Conservation (phyloP, 345 rosid genomes). For the Nephelium lappaceum region DNA sequence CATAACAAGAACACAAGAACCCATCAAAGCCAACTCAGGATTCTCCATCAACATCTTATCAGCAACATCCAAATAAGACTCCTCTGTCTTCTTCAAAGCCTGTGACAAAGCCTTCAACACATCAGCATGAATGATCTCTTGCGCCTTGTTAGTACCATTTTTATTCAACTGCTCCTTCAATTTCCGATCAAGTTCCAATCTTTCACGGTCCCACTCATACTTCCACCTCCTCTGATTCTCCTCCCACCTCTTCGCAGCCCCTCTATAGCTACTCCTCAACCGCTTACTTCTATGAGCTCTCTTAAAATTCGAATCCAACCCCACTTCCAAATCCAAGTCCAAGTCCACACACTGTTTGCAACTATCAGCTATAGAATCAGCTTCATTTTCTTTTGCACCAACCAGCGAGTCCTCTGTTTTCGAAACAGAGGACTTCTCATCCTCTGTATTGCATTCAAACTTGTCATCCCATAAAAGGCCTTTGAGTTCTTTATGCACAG, state of each 20-base stretch:
- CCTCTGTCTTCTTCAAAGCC: slow-evolving; percentile 90
- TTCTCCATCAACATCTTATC: slow-evolving; percentile 85
- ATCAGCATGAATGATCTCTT: slow-evolving; percentile 59
- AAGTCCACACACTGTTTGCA: slow-evolving; percentile 40
- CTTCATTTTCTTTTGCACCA: slow-evolving; percentile 4
- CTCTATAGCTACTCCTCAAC: slow-evolving; percentile 34
- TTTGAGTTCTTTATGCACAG: slow-evolving; percentile 80
- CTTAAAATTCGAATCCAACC: slow-evolving; percentile 34
- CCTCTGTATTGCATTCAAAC: slow-evolving; percentile 29
- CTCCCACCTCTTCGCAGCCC: slow-evolving; percentile 57
- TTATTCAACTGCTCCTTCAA: slow-evolving; percentile 56
- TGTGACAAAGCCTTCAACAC: slow-evolving; percentile 81
- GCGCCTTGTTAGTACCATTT: slow-evolving; percentile 29
- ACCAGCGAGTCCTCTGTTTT: not conserved
- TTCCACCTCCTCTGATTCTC: slow-evolving; percentile 80
- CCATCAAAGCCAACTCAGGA: slow-evolving; percentile 95
- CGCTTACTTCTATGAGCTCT: slow-evolving; percentile 36
- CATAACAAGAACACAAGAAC: slow-evolving; percentile 94
- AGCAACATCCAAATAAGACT: slow-evolving; percentile 71
- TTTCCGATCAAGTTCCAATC: slow-evolving; percentile 66
- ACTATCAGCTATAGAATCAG: slow-evolving; percentile 19
- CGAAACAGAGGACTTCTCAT: slow-evolving; percentile 3
- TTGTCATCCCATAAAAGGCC: slow-evolving; percentile 91
- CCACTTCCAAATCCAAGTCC: slow-evolving; percentile 32
- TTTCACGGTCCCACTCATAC: slow-evolving; percentile 72